Percentiles rank a stretch among this genome's conserved stretches.
phyloP scores from a whole-genome alignment of 768 basidiomycete genomes.

The Postia placenta region DNA sequence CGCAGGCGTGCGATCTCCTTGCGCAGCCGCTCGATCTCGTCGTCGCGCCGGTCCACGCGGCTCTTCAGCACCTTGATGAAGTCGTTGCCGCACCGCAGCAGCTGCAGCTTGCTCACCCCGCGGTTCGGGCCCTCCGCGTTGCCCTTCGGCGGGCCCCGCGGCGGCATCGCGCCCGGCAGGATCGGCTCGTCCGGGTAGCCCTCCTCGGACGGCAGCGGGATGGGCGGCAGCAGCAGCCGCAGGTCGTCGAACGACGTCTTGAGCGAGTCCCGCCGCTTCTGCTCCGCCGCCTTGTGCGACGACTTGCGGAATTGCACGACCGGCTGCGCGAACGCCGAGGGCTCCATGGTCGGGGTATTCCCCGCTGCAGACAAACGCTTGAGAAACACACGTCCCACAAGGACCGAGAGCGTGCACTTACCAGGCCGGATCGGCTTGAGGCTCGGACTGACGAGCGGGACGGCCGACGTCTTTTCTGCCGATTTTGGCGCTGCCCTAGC shows the following conservation, averaged over 20 bases:
- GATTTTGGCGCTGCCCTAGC: slow-evolving; percentile 19
- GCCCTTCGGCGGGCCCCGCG: slow-evolving; percentile 81
- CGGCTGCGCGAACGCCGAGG: slow-evolving; percentile 21
- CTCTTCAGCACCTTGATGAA: slow-evolving; percentile 73
- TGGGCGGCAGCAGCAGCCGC: slow-evolving; percentile 78
- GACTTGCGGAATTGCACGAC: slow-evolving; percentile 55
- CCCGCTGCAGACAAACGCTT: slow-evolving; percentile 24
- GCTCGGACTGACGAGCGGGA: slow-evolving; percentile 40
- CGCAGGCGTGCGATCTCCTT: slow-evolving; percentile 61
- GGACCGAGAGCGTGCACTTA: slow-evolving; percentile 21
- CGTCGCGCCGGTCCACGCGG: slow-evolving; percentile 74
- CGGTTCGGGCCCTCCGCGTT: slow-evolving; percentile 91
- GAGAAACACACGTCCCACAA: background rate
- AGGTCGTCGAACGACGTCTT: slow-evolving; percentile 91
- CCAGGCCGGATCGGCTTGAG: slow-evolving; percentile 74
- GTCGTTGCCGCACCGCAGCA: slow-evolving; percentile 88
- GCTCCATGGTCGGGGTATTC: slow-evolving; percentile 21
- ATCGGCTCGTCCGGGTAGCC: slow-evolving; percentile 66
- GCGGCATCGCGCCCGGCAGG: slow-evolving; percentile 84
- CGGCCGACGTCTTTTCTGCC: slow-evolving; percentile 22
- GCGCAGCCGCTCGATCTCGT: slow-evolving; percentile 65
- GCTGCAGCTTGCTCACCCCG: slow-evolving; percentile 88
- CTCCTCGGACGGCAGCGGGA: slow-evolving; percentile 75
- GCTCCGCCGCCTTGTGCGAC: slow-evolving; percentile 94
- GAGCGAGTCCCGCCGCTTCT: slow-evolving; percentile 93